Base-by-base conservation (phyloP, 176 grass and related monocot genomes). In the Carex cristatella region DNA sequence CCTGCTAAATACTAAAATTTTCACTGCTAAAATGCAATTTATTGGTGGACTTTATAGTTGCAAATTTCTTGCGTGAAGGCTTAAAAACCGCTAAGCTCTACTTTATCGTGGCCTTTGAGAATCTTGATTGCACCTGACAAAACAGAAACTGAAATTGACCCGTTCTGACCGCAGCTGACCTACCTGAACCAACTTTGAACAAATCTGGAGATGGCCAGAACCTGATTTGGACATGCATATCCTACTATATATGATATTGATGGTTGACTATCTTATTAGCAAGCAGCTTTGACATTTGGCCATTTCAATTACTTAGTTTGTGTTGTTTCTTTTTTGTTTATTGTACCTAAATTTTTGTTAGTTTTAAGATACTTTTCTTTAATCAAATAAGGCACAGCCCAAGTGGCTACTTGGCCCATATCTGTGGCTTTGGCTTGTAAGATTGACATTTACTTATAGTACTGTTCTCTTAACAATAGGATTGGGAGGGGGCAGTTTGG, bases 401-500 rank as follows among this genome's bases (percentile, higher is more conserved):
- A 57, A 77, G 12, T 32, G 14, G 27, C 49, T 56, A 56, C 44
- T 54, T 77, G 11, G 48, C 5, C 46, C 2, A 1, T 79, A 79
- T 32, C 30, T 37, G 28, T 57, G 30, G 74, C 28, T 79, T 57
- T 57, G 74, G 51, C 12, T 58, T 79, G 51, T 58, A 58, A 18
- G 18, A 58, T 79, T 33, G 27, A 56, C 5, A 4, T 33, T 79
- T 18, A 58, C 31, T 35, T 35, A 5, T 79, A 78, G 10, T 32
- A 0, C 19, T 83, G 40, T 54, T 51, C 40, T 68, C 40, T 48
- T 38, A 63, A 81, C 15, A 81, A 81, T 35, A 83, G 96, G 64
- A 95, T 99, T 65, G 96, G 96, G 37, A 89, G 96, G 84, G 96
- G 96, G 12, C 91, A 87, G 11, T 99, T 94, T 38, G 96, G 96